A percentile compares a stretch with the other conserved stretches of the same genome.
These are phyloP conservation scores for Zea mays DNA, from an alignment of 176 grass and related monocot genomes.

Conservation along the genomic window DNA sequence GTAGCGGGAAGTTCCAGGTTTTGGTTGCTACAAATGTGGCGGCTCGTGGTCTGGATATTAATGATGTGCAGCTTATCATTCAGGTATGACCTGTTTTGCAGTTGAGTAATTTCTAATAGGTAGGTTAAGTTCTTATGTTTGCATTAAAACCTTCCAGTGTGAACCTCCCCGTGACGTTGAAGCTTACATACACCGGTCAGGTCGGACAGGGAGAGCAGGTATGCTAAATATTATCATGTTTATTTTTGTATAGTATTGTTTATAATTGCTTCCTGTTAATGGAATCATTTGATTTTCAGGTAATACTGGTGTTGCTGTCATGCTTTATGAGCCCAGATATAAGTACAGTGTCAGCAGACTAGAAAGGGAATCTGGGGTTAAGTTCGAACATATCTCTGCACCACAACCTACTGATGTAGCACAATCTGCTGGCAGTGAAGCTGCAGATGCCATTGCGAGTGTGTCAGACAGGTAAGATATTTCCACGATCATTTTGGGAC, in stretches of 20 bases:
- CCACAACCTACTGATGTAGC: constrained; percentile 90
- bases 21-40: constrained; percentile 99
- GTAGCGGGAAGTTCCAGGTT: constrained; percentile 78
- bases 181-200: constrained; percentile 96
- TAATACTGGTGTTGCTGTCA: constrained; percentile 81
- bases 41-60: constrained; percentile 90
- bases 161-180: constrained; percentile 97
- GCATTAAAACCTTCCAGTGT: constrained; percentile 57
- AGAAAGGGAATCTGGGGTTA: constrained; percentile 89
- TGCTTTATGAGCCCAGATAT: constrained; percentile 85
- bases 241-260: neutral
- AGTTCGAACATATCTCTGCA: constrained; percentile 87
- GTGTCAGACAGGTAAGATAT: constrained; percentile 78
- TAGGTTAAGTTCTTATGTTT: neutral
- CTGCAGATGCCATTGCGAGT: constrained; percentile 81
- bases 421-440: constrained; percentile 90
- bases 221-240: neutral
- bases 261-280: neutral
- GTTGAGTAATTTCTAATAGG: neutral
- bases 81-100: constrained; percentile 53
- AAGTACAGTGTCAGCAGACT: constrained; percentile 55
- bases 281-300: constrained; percentile 55
- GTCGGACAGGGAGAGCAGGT: constrained; percentile 96
- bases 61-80: constrained; percentile 96
- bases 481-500: neutral